A percentile compares a stretch with the other conserved stretches of the same genome.
Conservation (phyloP, 2,329 filamentous ascomycete species). For the Diaporthe aspalathi region DNA sequence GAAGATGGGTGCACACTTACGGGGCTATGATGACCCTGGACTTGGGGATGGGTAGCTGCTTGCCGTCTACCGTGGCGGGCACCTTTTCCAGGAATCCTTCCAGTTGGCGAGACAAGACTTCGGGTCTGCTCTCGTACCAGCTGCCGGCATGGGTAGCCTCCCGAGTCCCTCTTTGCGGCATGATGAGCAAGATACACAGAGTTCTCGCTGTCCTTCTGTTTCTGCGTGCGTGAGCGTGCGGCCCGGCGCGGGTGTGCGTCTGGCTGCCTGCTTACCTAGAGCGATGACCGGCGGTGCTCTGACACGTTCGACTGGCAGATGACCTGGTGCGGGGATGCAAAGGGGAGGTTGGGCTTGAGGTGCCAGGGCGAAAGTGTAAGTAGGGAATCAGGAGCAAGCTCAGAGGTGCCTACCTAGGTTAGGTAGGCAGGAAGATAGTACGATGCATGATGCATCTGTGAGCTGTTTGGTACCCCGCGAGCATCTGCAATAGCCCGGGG, state of each 20-base stretch:
- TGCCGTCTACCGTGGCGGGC: constrained; percentile 71
- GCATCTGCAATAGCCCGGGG: background rate
- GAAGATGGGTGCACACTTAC: constrained; percentile 64
- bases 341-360: no score
- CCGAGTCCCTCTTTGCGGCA: constrained; percentile 51
- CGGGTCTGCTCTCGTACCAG: constrained; percentile 80
- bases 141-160: constrained; percentile 82
- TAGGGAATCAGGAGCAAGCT: background rate
- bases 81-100: constrained; percentile 80
- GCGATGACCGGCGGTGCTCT: background rate
- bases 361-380: background rate
- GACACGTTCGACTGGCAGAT: background rate
- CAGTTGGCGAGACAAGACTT: constrained; percentile 74
- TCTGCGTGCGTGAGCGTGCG: no score
- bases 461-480: constrained; percentile 7
- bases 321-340: background rate
- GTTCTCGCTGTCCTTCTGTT: background rate
- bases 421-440: no score
- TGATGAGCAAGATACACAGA: constrained; percentile 32
- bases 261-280: background rate
- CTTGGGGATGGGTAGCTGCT: constrained; percentile 73
- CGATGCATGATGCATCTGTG: no score
- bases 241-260: background rate
- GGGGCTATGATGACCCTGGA: constrained; percentile 92
- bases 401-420: no score